Percentiles rank a stretch among this genome's conserved stretches.
These are phyloP conservation scores for Macrolepiota fuliginosa DNA, from an alignment of 768 basidiomycete genomes.

Conservation along the genomic window DNA sequence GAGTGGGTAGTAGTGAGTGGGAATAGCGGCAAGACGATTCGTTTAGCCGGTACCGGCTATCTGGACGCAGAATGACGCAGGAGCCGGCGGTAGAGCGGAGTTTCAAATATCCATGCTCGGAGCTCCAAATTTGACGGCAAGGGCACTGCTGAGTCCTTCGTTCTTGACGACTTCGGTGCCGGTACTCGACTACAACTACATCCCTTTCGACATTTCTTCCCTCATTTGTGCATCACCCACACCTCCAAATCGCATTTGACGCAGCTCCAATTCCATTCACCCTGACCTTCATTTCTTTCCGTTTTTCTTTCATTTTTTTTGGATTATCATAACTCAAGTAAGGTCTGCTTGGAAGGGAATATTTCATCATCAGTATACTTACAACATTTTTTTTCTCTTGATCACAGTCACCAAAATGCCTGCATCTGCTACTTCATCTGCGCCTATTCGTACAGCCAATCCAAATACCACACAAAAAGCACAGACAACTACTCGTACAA, in stretches of 20 bases:
- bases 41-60: conserved; percentile 14
- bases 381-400: conserved; percentile 15
- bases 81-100: conserved; percentile 15
- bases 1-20: neutral
- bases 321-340: conserved; percentile 30
- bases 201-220: conserved; percentile 17
- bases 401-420: conserved; percentile 41
- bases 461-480: conserved; percentile 30
- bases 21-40: conserved; percentile 14
- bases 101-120: conserved; percentile 10
- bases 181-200: conserved; percentile 26
- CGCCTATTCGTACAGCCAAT: conserved; percentile 27
- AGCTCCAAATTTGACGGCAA: conserved; percentile 23
- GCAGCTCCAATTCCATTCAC: conserved; percentile 18
- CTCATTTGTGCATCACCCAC: conserved; percentile 10
- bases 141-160: conserved; percentile 18
- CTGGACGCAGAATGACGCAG: neutral
- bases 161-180: conserved; percentile 29
- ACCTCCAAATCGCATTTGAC: conserved; percentile 14
- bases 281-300: conserved; percentile 19
- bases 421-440: conserved; percentile 34
- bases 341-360: conserved; percentile 19
- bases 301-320: conserved; percentile 20
- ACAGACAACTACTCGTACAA: conserved; percentile 30
- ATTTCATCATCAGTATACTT: conserved; percentile 10